A percentile compares a stretch with the other conserved stretches of the same genome.
Conservation (phyloP, 495 filamentous ascomycete genomes). For the Xylaria telfairii region DNA sequence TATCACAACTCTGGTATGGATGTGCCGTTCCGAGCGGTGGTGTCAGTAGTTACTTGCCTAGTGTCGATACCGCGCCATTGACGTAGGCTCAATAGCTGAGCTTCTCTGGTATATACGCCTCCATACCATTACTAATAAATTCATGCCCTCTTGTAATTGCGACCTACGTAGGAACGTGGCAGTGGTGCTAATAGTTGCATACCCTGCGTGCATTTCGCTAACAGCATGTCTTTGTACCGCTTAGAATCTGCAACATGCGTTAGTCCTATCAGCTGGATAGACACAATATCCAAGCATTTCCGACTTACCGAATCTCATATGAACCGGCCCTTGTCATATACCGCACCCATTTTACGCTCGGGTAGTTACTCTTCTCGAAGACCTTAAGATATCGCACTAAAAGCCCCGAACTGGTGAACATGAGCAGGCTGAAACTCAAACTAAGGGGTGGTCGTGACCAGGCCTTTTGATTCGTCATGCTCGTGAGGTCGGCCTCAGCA, state of each 20-base stretch:
- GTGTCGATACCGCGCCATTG: background rate
- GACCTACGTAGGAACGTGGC: background rate
- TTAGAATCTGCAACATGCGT: constrained; percentile 21
- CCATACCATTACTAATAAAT: background rate
- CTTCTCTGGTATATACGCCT: background rate
- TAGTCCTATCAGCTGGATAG: background rate
- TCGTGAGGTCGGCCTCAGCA: constrained; percentile 90
- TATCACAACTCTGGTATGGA: background rate
- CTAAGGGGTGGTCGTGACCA: constrained; percentile 95
- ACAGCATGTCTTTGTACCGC: background rate
- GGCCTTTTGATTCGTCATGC: constrained; percentile 98
- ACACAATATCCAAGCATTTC: background rate
- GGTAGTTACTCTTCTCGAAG: constrained; percentile 99
- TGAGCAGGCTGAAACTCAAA: constrained; percentile 88
- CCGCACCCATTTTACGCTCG: constrained; percentile 97
- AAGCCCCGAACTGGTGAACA: constrained; percentile 95
- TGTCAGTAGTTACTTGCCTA: background rate
- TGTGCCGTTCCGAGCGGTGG: background rate
- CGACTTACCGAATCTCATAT: constrained; percentile 73
- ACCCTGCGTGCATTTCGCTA: background rate
- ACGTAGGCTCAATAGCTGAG: background rate
- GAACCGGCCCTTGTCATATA: constrained; percentile 97
- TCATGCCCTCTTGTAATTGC: background rate
- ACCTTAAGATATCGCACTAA: constrained; percentile 97
- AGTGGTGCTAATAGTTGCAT: background rate